Evolutionary conservation across 2,329 filamentous ascomycete genomes (phyloP).

Genomic region (Penicillium concentricum): DNA sequence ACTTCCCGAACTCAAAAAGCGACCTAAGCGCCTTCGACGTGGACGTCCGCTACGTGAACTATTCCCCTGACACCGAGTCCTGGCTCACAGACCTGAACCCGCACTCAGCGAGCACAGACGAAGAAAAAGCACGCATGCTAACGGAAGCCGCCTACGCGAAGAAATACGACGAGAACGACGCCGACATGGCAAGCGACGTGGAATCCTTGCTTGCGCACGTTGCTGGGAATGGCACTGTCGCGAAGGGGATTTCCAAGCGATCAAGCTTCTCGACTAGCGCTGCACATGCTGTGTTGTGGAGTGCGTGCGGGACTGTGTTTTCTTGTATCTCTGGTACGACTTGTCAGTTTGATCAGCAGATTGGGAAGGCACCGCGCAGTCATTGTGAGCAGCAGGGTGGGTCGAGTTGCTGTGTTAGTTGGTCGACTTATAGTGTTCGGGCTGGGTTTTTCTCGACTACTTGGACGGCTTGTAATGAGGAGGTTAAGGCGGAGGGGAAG

Average conservation of each 20-base stretch:
- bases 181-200: background rate
- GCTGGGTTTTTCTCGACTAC: constrained; percentile 2
- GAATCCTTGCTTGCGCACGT: background rate
- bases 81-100: constrained; percentile 1
- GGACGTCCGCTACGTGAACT: background rate
- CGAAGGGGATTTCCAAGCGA: background rate
- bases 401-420: background rate
- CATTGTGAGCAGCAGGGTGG: background rate
- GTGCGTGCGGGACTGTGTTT: background rate
- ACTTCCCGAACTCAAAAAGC: background rate
- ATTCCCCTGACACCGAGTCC: background rate
- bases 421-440: background rate
- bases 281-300: background rate
- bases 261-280: background rate
- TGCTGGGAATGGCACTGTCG: background rate
- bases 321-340: background rate
- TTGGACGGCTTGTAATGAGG: background rate
- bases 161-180: background rate
- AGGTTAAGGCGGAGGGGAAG: background rate
- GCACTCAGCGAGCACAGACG: background rate
- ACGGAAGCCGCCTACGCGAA: background rate
- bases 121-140: background rate
- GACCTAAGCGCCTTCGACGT: constrained; percentile 2
- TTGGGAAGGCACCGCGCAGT: background rate
- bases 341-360: background rate